Conservation (phyloP, 2,329 filamentous ascomycete species). For the Colletotrichum caudatum region DNA sequence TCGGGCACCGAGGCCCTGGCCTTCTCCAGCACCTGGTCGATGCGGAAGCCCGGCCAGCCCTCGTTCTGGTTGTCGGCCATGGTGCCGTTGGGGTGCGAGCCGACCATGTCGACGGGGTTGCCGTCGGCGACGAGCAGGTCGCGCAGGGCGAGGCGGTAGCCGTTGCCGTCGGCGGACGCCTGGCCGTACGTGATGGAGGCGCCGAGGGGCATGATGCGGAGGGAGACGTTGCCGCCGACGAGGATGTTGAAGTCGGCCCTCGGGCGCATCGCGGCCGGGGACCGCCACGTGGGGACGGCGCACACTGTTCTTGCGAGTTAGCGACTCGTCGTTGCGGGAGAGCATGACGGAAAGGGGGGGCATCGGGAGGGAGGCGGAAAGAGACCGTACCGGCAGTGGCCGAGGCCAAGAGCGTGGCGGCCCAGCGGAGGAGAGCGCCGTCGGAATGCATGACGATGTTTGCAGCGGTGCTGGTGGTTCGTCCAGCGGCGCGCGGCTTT, state of each 20-base stretch:
- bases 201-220: slow-evolving; percentile 59
- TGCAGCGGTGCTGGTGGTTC: background rate
- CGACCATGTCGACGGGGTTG: slow-evolving; percentile 56
- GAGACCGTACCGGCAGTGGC: slow-evolving; percentile 23
- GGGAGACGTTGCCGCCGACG: slow-evolving; percentile 46
- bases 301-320: slow-evolving; percentile 16
- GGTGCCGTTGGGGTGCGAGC: slow-evolving; percentile 52
- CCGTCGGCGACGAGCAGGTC: slow-evolving; percentile 49
- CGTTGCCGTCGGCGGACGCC: slow-evolving; percentile 53
- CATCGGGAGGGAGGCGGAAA: too few species aligned
- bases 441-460: slow-evolving; percentile 20
- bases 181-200: slow-evolving; percentile 57
- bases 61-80: slow-evolving; percentile 59
- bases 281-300: slow-evolving; percentile 33
- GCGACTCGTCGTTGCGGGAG: background rate
- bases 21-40: slow-evolving; percentile 54
- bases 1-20: slow-evolving; percentile 49
- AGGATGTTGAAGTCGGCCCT: slow-evolving; percentile 35
- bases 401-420: slow-evolving; percentile 31
- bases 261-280: slow-evolving; percentile 16
- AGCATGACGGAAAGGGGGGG: too few species aligned
- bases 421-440: slow-evolving; percentile 20
- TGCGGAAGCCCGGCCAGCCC: slow-evolving; percentile 57
- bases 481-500: too few species aligned
- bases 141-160: slow-evolving; percentile 53